Conservation (phyloP, 352 stramenopile species). For the Pythium sukuiense region DNA sequence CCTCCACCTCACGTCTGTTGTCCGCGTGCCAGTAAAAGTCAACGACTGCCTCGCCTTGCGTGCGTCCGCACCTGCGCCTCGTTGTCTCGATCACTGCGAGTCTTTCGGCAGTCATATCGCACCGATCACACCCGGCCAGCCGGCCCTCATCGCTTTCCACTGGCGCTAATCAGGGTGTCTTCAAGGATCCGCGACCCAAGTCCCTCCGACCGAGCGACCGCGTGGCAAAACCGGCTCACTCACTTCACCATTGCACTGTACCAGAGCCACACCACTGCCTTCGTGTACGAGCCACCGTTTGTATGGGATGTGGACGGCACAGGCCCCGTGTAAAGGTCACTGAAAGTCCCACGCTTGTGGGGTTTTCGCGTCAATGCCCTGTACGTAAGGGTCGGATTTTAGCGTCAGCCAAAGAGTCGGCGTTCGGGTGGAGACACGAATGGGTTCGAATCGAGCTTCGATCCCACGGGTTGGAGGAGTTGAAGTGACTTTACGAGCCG, state of each 20-base stretch:
- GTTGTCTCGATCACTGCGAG: not conserved
- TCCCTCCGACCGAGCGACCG: not conserved
- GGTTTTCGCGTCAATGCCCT: too few relatives aligned
- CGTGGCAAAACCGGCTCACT: slow-evolving; percentile 7
- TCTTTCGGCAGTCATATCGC: slow-evolving; percentile 7
- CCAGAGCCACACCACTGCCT: not conserved
- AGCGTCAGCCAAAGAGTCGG: not conserved
- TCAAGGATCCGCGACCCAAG: not conserved
- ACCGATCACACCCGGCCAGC: slow-evolving; percentile 11
- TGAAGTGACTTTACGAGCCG: slow-evolving; percentile 24
- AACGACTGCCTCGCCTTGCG: not conserved
- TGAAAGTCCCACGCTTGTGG: not conserved
- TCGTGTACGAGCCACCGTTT: not conserved
- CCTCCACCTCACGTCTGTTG: not conserved
- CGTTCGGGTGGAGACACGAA: slow-evolving; percentile 10
- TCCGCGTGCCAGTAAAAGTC: not conserved
- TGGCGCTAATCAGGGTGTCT: slow-evolving; percentile 11
- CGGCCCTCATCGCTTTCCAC: slow-evolving; percentile 4
- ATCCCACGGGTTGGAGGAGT: slow-evolving; percentile 7
- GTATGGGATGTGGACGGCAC: not conserved
- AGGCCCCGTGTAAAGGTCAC: not conserved
- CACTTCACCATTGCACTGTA: not conserved
- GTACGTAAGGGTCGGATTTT: not conserved
- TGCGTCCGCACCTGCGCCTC: not conserved
- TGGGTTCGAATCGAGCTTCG: slow-evolving; percentile 7